These are phyloP conservation scores for Sesbania bispinosa DNA, from an alignment of 306 rosid species.

Conservation along the genomic window DNA sequence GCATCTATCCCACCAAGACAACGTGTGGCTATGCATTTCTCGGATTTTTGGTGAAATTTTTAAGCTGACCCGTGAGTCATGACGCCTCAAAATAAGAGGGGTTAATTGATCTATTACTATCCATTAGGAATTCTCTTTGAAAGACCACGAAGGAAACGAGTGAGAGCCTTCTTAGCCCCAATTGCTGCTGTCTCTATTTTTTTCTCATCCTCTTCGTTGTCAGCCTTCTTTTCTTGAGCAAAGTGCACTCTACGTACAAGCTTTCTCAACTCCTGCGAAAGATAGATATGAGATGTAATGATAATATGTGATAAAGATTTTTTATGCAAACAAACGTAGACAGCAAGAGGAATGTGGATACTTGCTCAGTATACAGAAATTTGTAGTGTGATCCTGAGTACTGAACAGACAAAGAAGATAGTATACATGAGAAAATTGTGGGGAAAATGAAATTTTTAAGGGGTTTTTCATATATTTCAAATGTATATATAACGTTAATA, in stretches of 20 bases:
- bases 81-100: slow-evolving; percentile 5
- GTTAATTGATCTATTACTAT: slow-evolving; percentile 11
- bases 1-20: background rate
- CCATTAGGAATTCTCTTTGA: slow-evolving; percentile 50
- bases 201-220: slow-evolving; percentile 45
- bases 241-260: slow-evolving; percentile 63
- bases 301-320: background rate
- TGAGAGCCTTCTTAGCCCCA: slow-evolving; percentile 60
- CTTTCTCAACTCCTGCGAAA: slow-evolving; percentile 75
- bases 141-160: slow-evolving; percentile 60
- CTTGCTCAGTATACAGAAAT: background rate
- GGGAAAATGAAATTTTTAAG: background rate
- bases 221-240: slow-evolving; percentile 39
- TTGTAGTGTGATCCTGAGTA: background rate
- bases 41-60: background rate
- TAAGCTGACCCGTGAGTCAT: background rate
- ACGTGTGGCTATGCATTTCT: background rate
- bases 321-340: background rate
- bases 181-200: slow-evolving; percentile 32
- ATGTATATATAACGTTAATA: too few relatives aligned
- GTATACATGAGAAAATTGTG: background rate
- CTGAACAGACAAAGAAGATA: background rate
- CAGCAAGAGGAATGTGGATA: background rate
- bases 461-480: background rate
- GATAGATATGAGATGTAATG: background rate